Conservation (phyloP, 2,329 filamentous ascomycete species). For the Cladophialophora bantiana region DNA sequence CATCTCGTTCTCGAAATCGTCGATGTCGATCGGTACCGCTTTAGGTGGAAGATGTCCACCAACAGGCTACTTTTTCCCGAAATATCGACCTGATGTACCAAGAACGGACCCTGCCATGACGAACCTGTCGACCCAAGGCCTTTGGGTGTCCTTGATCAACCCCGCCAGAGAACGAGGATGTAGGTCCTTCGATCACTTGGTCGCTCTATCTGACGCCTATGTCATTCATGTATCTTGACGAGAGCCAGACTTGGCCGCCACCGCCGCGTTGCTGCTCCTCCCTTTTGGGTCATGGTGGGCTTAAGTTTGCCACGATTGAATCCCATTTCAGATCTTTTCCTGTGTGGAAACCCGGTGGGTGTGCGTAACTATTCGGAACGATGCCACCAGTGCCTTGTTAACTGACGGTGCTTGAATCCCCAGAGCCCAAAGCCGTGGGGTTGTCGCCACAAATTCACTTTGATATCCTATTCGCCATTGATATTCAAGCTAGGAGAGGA, state of each 20-base stretch:
- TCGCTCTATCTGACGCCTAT: background rate
- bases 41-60: too few relatives aligned
- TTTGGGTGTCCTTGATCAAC: background rate
- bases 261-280: background rate
- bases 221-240: background rate
- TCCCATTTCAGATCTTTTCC: background rate
- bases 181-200: too few relatives aligned
- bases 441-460: background rate
- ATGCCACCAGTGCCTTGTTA: background rate
- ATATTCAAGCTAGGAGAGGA: background rate
- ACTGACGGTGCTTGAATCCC: background rate
- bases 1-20: background rate
- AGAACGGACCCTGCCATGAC: background rate
- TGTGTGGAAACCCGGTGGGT: background rate
- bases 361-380: background rate
- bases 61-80: too few relatives aligned
- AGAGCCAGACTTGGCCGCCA: background rate
- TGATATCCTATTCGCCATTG: background rate
- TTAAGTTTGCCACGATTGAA: background rate
- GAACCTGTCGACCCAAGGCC: background rate
- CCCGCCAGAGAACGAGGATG: background rate
- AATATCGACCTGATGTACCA: background rate
- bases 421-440: background rate
- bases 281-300: background rate
- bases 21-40: background rate